Percentiles rank a stretch among this genome's conserved stretches.
Evolutionary conservation across 1,139 yeast genomes (phyloP).

Genomic region (Barnettozyma hawaiiensis): DNA sequence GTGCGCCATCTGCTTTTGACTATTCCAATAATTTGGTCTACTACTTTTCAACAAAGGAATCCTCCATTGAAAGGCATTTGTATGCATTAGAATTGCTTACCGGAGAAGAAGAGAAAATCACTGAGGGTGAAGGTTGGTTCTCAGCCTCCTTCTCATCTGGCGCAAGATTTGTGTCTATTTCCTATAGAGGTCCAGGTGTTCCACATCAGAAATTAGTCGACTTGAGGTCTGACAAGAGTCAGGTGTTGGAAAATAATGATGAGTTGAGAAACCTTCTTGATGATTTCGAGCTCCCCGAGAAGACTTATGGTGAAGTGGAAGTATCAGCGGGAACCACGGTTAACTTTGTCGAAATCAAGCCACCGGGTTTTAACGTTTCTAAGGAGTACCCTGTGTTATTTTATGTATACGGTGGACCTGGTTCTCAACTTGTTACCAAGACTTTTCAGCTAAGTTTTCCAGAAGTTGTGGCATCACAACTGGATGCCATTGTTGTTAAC

Average conservation of each 20-base stretch:
- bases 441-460: conserved; percentile 52
- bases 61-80: conserved; percentile 58
- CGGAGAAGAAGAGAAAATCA: conserved; percentile 47
- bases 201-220: conserved; percentile 65
- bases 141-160: conserved; percentile 65
- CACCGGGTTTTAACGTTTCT: conserved; percentile 50
- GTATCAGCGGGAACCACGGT: conserved; percentile 40
- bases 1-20: conserved; percentile 59
- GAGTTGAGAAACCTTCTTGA: conserved; percentile 36
- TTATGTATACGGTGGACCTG: conserved; percentile 80
- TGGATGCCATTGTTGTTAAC: conserved; percentile 68
- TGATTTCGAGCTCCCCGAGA: conserved; percentile 44
- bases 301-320: conserved; percentile 42
- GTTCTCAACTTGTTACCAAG: conserved; percentile 61
- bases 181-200: conserved; percentile 58
- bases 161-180: conserved; percentile 52
- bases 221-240: conserved; percentile 29
- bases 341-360: conserved; percentile 58
- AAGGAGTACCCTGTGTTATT: conserved; percentile 61
- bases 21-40: conserved; percentile 50
- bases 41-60: conserved; percentile 57
- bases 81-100: conserved; percentile 42
- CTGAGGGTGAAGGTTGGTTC: conserved; percentile 58
- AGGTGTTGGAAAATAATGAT: conserved; percentile 44
- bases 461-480: conserved; percentile 60